These are phyloP conservation scores for Vitis amurensis DNA, from an alignment of 164 flowering plant species.

Conservation along the genomic window DNA sequence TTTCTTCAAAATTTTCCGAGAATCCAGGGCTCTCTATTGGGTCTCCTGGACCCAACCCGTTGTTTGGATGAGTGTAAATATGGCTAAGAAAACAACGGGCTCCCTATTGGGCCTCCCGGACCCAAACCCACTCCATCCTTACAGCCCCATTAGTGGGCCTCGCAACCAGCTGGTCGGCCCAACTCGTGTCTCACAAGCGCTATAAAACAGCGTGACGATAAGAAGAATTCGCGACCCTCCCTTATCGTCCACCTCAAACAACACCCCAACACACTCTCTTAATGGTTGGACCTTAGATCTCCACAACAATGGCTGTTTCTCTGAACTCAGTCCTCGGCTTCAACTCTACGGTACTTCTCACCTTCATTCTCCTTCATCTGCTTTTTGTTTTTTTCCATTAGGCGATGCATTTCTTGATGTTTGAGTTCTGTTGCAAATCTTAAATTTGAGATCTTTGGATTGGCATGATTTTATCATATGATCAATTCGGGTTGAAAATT, in stretches of 20 bases:
- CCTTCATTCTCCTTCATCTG: not conserved
- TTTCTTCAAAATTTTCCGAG: too few relatives aligned
- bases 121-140: too few relatives aligned
- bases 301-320: conserved; percentile 40
- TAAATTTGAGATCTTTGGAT: not conserved
- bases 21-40: too few relatives aligned
- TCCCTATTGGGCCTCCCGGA: too few relatives aligned
- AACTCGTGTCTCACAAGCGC: too few relatives aligned
- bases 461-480: not conserved
- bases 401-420: not conserved
- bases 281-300: conserved; percentile 21
- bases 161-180: too few relatives aligned
- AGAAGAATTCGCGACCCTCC: not conserved
- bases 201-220: too few relatives aligned
- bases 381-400: not conserved
- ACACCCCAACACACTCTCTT: not conserved
- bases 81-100: too few relatives aligned
- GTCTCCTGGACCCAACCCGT: too few relatives aligned
- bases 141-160: too few relatives aligned
- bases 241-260: conserved; percentile 4
- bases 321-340: conserved; percentile 38
- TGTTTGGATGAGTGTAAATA: too few relatives aligned
- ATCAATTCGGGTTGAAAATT: not conserved
- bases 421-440: not conserved
- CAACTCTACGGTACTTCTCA: conserved; percentile 31